A percentile compares a stretch with the other conserved stretches of the same genome.
Conservation (phyloP, 2,329 filamentous ascomycete genomes). For the Fusarium oxysporum region DNA sequence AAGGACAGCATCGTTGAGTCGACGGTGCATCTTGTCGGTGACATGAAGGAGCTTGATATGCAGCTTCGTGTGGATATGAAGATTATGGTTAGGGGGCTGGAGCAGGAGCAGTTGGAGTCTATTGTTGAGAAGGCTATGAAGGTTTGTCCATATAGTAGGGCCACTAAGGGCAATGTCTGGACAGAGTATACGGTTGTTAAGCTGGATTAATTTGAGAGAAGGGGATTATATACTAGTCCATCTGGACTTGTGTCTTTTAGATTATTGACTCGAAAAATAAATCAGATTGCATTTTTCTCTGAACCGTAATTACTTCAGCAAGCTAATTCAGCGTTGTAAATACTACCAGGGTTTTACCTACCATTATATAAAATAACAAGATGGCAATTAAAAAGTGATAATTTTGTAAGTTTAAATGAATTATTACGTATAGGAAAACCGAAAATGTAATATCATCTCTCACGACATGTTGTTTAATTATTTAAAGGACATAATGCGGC, state of each 20-base stretch:
- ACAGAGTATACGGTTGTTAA: conserved; percentile 13
- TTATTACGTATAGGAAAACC: too few relatives aligned
- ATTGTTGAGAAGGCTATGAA: conserved; percentile 6
- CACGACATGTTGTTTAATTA: rapidly evolving
- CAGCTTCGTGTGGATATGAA: conserved; percentile 18
- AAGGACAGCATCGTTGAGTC: conserved; percentile 25
- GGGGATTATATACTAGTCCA: rapidly evolving
- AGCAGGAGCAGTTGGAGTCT: background rate
- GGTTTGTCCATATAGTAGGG: conserved; percentile 17
- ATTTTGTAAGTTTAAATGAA: too few relatives aligned
- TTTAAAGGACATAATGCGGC: background rate
- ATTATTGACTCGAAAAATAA: background rate
- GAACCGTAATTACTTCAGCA: too few relatives aligned
- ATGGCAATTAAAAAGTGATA: too few relatives aligned
- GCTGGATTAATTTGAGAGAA: background rate
- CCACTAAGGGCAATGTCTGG: background rate
- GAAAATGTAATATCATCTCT: background rate
- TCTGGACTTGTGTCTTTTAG: rapidly evolving
- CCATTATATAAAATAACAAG: too few relatives aligned
- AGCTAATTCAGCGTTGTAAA: too few relatives aligned
- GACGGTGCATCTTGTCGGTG: conserved; percentile 17
- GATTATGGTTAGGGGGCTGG: conserved; percentile 17
- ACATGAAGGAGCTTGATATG: conserved; percentile 23
- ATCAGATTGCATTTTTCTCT: too few relatives aligned
- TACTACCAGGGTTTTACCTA: too few relatives aligned